Percentiles rank a stretch among this genome's conserved stretches.
Conservation (phyloP, 768 basidiomycete genomes). For the Lentinula lateritia region DNA sequence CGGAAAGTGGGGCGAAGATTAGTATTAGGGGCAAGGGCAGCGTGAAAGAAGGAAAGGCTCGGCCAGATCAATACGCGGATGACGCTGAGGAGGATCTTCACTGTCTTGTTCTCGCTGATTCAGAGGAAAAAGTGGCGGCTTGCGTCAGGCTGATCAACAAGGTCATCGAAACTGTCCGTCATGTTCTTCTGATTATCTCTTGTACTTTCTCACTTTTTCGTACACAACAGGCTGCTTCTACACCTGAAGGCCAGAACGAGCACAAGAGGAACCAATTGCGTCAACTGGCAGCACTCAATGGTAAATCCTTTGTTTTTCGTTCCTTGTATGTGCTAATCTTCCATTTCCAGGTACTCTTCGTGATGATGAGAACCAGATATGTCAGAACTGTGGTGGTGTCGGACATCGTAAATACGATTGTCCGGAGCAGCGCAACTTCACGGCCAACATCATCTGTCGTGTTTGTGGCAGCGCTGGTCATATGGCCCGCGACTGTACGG, state of each 20-base stretch:
- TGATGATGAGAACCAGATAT: conserved; percentile 99
- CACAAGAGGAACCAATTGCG: conserved; percentile 99
- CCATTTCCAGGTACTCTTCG: conserved; percentile 60
- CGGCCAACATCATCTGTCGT: conserved; percentile 98
- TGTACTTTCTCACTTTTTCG: conserved; percentile 6
- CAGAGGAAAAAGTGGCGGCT: conserved; percentile 82
- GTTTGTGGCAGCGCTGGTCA: conserved; percentile 97
- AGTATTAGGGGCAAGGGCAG: conserved; percentile 97
- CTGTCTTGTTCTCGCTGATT: conserved; percentile 91
- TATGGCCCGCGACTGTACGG: conserved; percentile 97
- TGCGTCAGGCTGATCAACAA: conserved; percentile 96
- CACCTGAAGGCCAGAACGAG: conserved; percentile 98
- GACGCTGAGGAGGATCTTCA: conserved; percentile 99
- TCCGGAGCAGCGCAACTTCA: conserved; percentile 96
- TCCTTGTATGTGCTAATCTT: background rate
- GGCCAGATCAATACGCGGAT: conserved; percentile 90
- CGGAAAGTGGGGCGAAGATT: conserved; percentile 96
- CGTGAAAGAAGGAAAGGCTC: conserved; percentile 97
- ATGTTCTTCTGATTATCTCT: conserved; percentile 20
- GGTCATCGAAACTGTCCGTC: conserved; percentile 89
- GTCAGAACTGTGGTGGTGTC: conserved; percentile 92
- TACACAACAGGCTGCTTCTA: conserved; percentile 80
- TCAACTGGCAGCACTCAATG: conserved; percentile 95
- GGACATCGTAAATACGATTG: conserved; percentile 99
- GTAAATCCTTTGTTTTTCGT: conserved; percentile 19